A percentile compares a stretch with the other conserved stretches of the same genome.
Conservation (phyloP, 495 filamentous ascomycete genomes). For the Neurospora pannonica region DNA sequence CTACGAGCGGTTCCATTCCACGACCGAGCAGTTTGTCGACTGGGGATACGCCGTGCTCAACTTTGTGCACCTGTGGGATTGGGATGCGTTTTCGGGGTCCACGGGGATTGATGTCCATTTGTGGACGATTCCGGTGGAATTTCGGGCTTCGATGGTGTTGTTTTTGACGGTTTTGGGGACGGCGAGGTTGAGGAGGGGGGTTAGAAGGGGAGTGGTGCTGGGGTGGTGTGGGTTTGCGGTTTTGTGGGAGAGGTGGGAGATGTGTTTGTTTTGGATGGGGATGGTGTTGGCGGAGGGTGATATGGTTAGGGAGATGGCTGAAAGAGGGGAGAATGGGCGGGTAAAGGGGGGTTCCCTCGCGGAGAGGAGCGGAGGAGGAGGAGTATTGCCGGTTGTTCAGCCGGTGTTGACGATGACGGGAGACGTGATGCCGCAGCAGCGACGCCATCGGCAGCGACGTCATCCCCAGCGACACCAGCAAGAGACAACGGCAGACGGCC, state of each 20-base stretch:
- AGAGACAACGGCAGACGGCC: not conserved
- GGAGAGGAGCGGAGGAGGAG: not conserved
- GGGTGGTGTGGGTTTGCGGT: slow-evolving; percentile 23
- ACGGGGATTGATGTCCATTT: slow-evolving; percentile 55
- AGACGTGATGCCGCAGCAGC: not conserved
- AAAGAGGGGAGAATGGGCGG: not conserved
- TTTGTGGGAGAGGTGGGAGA: slow-evolving; percentile 30
- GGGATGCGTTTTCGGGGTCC: slow-evolving; percentile 31
- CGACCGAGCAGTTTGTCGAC: slow-evolving; percentile 19
- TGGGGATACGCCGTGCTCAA: slow-evolving; percentile 27
- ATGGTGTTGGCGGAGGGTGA: slow-evolving; percentile 34
- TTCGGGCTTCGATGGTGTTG: slow-evolving; percentile 53
- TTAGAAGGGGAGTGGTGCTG: slow-evolving; percentile 17
- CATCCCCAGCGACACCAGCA: not conserved
- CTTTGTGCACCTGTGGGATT: slow-evolving; percentile 33
- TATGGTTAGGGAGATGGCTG: slow-evolving; percentile 18
- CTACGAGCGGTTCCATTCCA: slow-evolving; percentile 16
- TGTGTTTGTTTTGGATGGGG: slow-evolving; percentile 32
- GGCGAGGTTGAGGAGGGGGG: slow-evolving; percentile 16
- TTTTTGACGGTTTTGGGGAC: slow-evolving; percentile 50
- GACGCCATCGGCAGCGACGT: not conserved
- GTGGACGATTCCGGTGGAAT: slow-evolving; percentile 69
- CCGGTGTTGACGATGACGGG: not conserved
- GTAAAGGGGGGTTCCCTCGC: not conserved
- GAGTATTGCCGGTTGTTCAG: slow-evolving; percentile 6